Conservation (phyloP, 306 rosid genomes). For the Castanea crenata region DNA sequence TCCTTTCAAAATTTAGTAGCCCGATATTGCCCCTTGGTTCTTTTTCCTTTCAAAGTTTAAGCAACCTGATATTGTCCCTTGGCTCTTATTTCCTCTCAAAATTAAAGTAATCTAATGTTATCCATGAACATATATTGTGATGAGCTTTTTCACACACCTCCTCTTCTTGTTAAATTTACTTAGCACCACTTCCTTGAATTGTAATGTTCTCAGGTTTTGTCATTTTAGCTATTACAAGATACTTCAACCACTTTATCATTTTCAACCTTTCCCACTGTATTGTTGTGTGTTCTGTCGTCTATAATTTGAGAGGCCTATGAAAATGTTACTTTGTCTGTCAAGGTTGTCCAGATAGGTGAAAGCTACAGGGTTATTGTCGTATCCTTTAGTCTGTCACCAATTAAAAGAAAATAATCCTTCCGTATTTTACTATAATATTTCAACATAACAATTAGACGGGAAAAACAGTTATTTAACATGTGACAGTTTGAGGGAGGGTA, state of each 20-base stretch:
- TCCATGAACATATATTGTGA: background rate
- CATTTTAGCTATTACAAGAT: slow-evolving; percentile 16
- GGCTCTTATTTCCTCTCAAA: background rate
- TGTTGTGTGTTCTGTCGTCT: background rate
- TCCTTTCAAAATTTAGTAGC: background rate
- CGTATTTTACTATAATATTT: no score
- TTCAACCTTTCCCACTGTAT: background rate
- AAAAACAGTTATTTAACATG: background rate
- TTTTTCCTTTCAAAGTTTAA: background rate
- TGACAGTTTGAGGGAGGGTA: background rate
- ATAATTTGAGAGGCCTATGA: background rate
- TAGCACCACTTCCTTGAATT: slow-evolving; percentile 25
- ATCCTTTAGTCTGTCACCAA: background rate
- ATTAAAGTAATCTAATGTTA: background rate
- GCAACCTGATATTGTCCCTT: no score
- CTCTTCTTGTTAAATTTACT: slow-evolving; percentile 21
- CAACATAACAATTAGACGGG: background rate
- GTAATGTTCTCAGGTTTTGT: slow-evolving; percentile 58
- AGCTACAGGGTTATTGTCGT: background rate
- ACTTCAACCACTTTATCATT: background rate
- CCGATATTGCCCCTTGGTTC: background rate
- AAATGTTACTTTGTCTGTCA: background rate
- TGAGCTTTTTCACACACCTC: slow-evolving; percentile 13
- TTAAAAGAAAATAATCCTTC: no score
- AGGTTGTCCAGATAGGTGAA: background rate